Base-by-base conservation (phyloP, 495 filamentous ascomycete species). In the Penicillium parvum region DNA sequence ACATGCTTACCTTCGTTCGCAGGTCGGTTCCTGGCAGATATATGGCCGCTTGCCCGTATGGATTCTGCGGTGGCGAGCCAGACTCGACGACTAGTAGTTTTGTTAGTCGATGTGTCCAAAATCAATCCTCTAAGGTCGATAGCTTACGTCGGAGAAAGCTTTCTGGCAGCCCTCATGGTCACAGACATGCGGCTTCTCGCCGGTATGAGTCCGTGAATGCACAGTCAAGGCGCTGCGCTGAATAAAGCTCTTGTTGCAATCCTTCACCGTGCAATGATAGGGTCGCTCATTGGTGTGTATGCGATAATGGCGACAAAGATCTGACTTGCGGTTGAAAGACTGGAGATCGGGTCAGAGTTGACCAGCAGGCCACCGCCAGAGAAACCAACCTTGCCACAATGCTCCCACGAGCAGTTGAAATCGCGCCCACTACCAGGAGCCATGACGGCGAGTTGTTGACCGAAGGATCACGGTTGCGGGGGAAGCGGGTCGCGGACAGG, bases 251-350 rank as follows among this genome's bases (percentile, higher is more conserved):
- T 95, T 94, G 21, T 81, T 82, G 65, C 88, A 95, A 16, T 77
- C 81, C 20, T 72, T 72, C 10, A 76, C 73, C 18, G 66, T 75
- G 65, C 88, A 92, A 34, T 77, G 71, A 55, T 89, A 92, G 21
- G 88, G 88, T 37, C 88, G 73, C 57, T 92, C 88, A 60, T 91
- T 90, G 51, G 88, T 95, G 55, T 95, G 88, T 58, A 95, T 95
- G 34, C 88, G 79, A 61, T 86, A 86, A 62, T 95, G 88, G 57
- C 88, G 77, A 62, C 88, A 85, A 38, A 95, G 75, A 68, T 95
- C 88, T 7, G 88, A 95, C 63, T 92, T 95, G 67, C 88, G 81
- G 75, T 91, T 92, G 77, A 95, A 95, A 46, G 84, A 86, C 88
- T 94, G 45, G 45, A 28, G 12, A 19, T 11, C 18, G 20, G 21